Percentiles rank a stretch among this genome's conserved stretches.
phyloP scores from a whole-genome alignment of 2,329 filamentous ascomycete species.

The Coniochaeta ligniaria region DNA sequence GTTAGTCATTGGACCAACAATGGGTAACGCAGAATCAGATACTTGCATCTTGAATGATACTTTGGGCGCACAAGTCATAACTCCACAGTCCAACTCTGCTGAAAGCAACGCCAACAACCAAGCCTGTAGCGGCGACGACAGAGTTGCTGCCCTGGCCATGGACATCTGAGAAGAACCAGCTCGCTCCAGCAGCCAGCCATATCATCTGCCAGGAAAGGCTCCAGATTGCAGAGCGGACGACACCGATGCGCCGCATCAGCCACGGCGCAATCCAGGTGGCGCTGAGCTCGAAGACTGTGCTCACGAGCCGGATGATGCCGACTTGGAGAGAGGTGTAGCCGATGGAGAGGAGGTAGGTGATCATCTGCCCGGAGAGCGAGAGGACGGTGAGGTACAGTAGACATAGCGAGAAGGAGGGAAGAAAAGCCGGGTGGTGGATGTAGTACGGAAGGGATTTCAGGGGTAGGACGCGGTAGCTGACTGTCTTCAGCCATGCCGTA shows the following conservation, averaged over 20 bases:
- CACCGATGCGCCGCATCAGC: conserved; percentile 46
- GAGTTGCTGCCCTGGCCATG: conserved; percentile 10
- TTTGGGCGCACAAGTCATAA: conserved; percentile 53
- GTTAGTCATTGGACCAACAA: background rate
- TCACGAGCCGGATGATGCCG: conserved; percentile 43
- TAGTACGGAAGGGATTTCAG: conserved; percentile 33
- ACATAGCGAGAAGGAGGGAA: conserved; percentile 52
- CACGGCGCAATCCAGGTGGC: conserved; percentile 55
- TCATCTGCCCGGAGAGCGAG: conserved; percentile 54
- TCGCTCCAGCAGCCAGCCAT: conserved; percentile 38
- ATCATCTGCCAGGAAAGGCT: conserved; percentile 60
- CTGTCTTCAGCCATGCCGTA: background rate
- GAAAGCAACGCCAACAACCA: conserved; percentile 43
- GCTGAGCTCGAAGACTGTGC: conserved; percentile 48
- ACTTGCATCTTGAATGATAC: conserved; percentile 53
- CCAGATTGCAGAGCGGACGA: conserved; percentile 64
- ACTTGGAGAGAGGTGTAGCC: conserved; percentile 46
- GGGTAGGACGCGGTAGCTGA: conserved; percentile 12
- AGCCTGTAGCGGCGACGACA: conserved; percentile 32
- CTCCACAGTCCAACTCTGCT: conserved; percentile 56
- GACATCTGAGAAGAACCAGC: conserved; percentile 29
- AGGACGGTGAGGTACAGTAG: conserved; percentile 57
- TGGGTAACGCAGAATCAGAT: background rate
- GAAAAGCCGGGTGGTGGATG: conserved; percentile 44
- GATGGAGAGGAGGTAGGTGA: conserved; percentile 52